Base-by-base conservation (phyloP, 352 stramenopile species). In the Thalassiosira sp. region DNA sequence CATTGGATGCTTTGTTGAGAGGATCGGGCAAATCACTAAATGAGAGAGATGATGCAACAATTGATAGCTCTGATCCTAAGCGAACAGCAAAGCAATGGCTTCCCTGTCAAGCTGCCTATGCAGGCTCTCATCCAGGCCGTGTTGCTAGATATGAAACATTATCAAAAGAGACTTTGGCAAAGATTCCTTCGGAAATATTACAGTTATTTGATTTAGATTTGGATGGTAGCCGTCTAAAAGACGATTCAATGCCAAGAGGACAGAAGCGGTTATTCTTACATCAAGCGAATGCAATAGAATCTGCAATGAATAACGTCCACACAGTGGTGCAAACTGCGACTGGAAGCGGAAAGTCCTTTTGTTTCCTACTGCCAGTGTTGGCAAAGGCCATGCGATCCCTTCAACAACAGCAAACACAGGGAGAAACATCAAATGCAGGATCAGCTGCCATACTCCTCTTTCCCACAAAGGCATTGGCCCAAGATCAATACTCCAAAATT, bases 401-500 rank as follows among this genome's bases (percentile, higher is more conserved):
- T 16, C 59, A 72, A 57, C 27, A 61, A 48, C 43, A 69, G 20
- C 48, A 68, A 45, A 18, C 16, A 52, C 16, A 25, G 5, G 25
- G 60, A 43, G 49, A 65, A 46, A 3, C 0, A 5, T 25, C 52
- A 51, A 57, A 59, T 56, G 8, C 57, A 76, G 6, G 84, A 93
- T 33, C 94, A 82, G 58, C 95, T 88, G 89, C 92, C 3, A 81
- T 99, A 45, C 97, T 98, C 43, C 65, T 99, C 3, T 99, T 99
- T 71, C 97, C 97, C 0, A 99, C 97, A 11, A 99, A 99, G 81
- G 96, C 97, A 25, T 85, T 99, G 6, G 97, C 97, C 0, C 96
- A 99, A 81, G 97, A 99, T 89, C 97, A 99, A 81, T 84, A 98
- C 10, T 94, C 95, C 46, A 95, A 95, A 51, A 74, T 98, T 18